Conservation (phyloP, 1,284 basidiomycete genomes). For the Porodaedalea pini region DNA sequence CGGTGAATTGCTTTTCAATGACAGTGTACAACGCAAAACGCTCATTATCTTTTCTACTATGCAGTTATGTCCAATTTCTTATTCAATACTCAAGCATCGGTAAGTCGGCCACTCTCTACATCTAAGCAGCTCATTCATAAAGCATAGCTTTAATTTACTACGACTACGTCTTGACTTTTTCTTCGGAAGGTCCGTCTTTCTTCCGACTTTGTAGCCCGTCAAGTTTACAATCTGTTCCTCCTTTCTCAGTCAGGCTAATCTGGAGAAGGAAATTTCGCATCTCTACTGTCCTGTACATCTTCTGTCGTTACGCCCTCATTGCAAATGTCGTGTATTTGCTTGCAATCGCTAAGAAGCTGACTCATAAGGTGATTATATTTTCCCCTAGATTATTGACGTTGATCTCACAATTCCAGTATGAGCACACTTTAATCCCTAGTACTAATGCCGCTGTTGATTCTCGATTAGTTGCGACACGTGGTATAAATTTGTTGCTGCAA, state of each 20-base stretch:
- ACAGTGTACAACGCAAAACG: no score
- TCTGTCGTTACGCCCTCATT: conserved; percentile 35
- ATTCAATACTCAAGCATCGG: background rate
- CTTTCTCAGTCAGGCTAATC: conserved; percentile 27
- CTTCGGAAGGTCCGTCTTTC: conserved; percentile 23
- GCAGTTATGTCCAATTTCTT: background rate
- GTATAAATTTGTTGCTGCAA: background rate
- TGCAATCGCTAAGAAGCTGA: conserved; percentile 27
- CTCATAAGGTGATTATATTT: conserved; percentile 22
- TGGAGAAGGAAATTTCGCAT: conserved; percentile 31
- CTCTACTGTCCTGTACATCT: conserved; percentile 34
- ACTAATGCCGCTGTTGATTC: no score
- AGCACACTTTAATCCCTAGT: no score
- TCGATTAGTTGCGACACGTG: background rate
- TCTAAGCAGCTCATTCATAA: background rate
- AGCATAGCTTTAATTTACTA: conserved; percentile 28
- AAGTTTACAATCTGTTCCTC: background rate
- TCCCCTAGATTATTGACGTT: background rate
- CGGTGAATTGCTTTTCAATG: no score
- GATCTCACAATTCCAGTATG: no score
- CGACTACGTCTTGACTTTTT: conserved; percentile 34
- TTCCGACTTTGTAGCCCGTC: background rate
- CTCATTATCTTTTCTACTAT: no score
- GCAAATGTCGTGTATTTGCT: conserved; percentile 35
- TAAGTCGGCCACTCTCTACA: background rate